Base-by-base conservation (phyloP, 306 rosid genomes). In the Potentilla sterilis region DNA sequence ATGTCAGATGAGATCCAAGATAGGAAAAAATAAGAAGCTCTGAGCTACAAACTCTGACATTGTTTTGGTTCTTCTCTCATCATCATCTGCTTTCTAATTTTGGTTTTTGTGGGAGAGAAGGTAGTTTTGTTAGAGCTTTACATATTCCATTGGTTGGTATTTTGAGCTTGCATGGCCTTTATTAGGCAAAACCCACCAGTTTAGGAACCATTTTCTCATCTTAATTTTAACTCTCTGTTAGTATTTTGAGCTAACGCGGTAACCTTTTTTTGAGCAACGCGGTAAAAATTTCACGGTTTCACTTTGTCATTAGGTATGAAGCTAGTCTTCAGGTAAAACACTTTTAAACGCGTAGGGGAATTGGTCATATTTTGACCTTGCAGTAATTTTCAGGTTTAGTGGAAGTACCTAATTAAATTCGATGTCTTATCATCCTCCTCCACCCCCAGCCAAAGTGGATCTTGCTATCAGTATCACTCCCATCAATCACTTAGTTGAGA, bases 31-130 rank as follows among this genome's bases (percentile, higher is more conserved):
- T 34, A 75, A 82, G 82, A 78, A 86, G 80, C 81, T 88, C 84
- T 83, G 79, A 83, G 83, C 86, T 81, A 79, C 88, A 88, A 83
- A 77, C 7, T 89, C 93, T 91, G 97, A 89, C 97, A 88, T 74
- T 80, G 80, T 80, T 87, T 79, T 76, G 76, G 81, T 69, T 86
- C 83, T 78, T 79, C 83, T 72, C 67, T 79, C 76, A 40, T 47
- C 43, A 40, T 47, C 43, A 28, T 28, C 28, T 0, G 28, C 28
- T 28, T 46, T 44, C 75, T 83, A 62, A 70, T 71, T 75, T 72
- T 78, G 82, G 80, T 80, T 80, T 81, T 69, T 72, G 75, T 67
- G 82, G 82, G 52, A 47, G 52, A 47, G 52, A 14, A 81, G 59
- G 80, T 84, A 82, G 82, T 82, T 67, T 72, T 57, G 32, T 66